These are phyloP conservation scores for Fusarium transvaalense DNA, from an alignment of 2,329 filamentous ascomycete species.

Conservation along the genomic window DNA sequence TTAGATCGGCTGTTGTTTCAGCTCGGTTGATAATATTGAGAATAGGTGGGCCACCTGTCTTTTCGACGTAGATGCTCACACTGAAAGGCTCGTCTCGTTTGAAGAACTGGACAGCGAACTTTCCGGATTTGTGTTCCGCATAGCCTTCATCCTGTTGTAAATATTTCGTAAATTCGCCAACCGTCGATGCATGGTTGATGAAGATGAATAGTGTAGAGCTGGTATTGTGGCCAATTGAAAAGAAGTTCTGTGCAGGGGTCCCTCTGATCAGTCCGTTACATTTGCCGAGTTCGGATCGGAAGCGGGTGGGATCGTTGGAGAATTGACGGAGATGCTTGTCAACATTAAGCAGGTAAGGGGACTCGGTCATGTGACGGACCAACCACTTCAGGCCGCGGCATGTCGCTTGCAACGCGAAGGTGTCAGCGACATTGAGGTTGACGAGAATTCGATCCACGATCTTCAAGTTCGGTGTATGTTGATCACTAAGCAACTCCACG, in stretches of 20 bases:
- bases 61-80: background rate
- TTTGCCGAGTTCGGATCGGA: background rate
- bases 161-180: background rate
- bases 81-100: too few species aligned
- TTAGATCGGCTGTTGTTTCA: background rate
- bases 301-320: background rate
- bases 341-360: constrained; percentile 1
- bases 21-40: background rate
- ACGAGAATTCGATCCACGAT: constrained; percentile 1
- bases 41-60: background rate
- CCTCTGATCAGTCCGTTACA: background rate
- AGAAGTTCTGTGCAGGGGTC: background rate
- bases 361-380: background rate
- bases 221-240: background rate
- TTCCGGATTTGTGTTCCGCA: too few species aligned
- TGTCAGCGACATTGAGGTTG: background rate
- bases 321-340: background rate
- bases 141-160: background rate
- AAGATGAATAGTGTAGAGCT: background rate
- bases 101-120: too few species aligned
- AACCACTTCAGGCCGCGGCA: constrained; percentile 1
- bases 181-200: background rate
- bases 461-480: background rate
- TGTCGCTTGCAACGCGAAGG: constrained; percentile 7
- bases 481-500: background rate